Conservation (phyloP, 176 grass and related monocot genomes). For the Hyparrhenia diplandra region DNA sequence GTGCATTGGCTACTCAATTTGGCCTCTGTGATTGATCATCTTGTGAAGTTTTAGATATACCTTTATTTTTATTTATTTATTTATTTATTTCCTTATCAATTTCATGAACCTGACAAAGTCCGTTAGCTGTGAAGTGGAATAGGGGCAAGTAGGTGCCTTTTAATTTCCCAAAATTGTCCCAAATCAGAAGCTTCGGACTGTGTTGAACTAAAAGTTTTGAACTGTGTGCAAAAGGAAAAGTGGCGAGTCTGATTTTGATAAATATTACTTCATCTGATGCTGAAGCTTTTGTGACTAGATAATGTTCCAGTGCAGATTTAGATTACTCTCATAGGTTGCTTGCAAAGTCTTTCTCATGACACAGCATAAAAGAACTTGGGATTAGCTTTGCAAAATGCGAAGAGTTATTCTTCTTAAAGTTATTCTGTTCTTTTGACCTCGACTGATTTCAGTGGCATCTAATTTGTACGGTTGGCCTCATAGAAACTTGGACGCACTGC, state of each 20-base stretch:
- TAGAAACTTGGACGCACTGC: slow-evolving; percentile 2
- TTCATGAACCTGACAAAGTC: background rate
- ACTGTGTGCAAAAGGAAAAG: background rate
- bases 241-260: background rate
- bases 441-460: background rate
- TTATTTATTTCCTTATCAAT: background rate
- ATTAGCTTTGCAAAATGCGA: background rate
- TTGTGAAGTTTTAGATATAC: background rate
- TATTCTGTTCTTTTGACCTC: background rate
- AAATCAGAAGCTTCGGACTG: background rate
- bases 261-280: background rate
- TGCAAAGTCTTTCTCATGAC: background rate
- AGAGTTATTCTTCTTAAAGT: background rate
- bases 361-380: background rate
- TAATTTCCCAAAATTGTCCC: background rate
- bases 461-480: slow-evolving; percentile 5
- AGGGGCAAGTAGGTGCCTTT: background rate
- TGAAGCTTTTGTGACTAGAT: background rate
- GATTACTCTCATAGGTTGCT: background rate
- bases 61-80: background rate
- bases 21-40: background rate
- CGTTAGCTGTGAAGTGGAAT: background rate
- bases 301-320: slow-evolving; percentile 7
- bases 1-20: background rate
- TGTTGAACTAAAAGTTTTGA: background rate